These are phyloP conservation scores for Paramecium tetraurelia DNA, from an alignment of 73 alveolate species.

Conservation along the genomic window DNA sequence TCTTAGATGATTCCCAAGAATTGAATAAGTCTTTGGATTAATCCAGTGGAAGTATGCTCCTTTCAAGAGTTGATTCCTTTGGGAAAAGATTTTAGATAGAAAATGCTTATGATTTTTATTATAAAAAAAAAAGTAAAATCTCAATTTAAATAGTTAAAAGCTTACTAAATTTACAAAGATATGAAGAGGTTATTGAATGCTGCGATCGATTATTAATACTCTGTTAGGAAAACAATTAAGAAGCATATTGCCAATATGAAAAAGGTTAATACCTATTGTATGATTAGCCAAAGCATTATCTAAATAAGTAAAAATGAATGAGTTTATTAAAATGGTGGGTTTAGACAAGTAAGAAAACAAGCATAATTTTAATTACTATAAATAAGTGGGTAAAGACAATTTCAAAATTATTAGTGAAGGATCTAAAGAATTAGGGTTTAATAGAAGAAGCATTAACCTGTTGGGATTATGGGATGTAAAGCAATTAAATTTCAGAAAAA, in stretches of 20 bases:
- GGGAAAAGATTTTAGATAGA: not conserved
- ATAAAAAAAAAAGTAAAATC: not conserved
- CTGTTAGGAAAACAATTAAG: not conserved
- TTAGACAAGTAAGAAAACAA: not conserved
- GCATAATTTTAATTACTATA: not conserved
- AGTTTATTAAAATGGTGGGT: not conserved
- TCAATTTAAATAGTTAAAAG: not conserved
- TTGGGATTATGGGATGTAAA: not conserved
- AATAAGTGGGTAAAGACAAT: not conserved
- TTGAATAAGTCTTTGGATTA: not conserved
- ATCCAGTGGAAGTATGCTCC: not conserved
- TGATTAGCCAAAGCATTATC: not conserved
- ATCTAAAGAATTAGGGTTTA: not conserved
- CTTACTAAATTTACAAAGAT: not conserved
- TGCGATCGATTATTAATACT: not conserved
- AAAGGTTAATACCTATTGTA: not conserved
- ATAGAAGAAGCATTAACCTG: not conserved
- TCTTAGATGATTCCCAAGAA: not conserved
- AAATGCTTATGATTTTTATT: not conserved
- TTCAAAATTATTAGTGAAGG: not conserved
- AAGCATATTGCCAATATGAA: not conserved
- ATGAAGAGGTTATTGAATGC: not conserved
- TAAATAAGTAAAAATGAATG: not conserved
- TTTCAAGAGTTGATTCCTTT: not conserved
- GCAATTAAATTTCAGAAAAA: not conserved